phyloP scores from a whole-genome alignment of 345 rosid species.

The Citrus cavaleriei region DNA sequence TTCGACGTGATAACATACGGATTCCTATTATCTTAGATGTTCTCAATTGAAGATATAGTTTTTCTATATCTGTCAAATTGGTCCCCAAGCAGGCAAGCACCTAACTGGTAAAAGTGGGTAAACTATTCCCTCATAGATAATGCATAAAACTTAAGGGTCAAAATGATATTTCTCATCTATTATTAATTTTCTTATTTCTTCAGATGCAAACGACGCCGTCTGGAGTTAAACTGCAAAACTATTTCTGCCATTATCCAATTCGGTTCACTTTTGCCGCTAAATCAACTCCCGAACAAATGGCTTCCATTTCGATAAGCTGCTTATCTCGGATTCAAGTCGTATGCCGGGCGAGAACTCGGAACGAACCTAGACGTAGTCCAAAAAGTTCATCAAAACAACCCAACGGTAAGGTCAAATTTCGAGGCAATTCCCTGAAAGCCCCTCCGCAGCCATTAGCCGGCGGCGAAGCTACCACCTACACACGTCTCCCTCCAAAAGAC shows the following conservation, averaged over 20 bases:
- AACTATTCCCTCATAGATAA: background rate
- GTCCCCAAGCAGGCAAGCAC: background rate
- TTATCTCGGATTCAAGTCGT: constrained; percentile 46
- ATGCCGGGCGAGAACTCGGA: constrained; percentile 41
- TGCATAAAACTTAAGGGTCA: background rate
- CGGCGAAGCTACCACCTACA: constrained; percentile 78
- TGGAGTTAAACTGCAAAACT: background rate
- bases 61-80: too few species aligned
- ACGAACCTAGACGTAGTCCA: constrained; percentile 24
- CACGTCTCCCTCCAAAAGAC: constrained; percentile 79
- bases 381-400: constrained; percentile 20
- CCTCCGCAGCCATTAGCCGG: constrained; percentile 43
- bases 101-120: background rate
- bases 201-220: background rate
- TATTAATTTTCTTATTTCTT: too few species aligned
- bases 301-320: constrained; percentile 39
- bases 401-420: constrained; percentile 32
- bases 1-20: too few species aligned
- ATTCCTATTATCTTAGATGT: too few species aligned
- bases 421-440: constrained; percentile 24
- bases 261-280: constrained; percentile 3
- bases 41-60: too few species aligned
- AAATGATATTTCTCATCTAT: too few species aligned
- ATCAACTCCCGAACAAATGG: constrained; percentile 19
- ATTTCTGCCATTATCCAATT: background rate